phyloP scores from a whole-genome alignment of 1,284 basidiomycete species.

The Tilletia setariae region DNA sequence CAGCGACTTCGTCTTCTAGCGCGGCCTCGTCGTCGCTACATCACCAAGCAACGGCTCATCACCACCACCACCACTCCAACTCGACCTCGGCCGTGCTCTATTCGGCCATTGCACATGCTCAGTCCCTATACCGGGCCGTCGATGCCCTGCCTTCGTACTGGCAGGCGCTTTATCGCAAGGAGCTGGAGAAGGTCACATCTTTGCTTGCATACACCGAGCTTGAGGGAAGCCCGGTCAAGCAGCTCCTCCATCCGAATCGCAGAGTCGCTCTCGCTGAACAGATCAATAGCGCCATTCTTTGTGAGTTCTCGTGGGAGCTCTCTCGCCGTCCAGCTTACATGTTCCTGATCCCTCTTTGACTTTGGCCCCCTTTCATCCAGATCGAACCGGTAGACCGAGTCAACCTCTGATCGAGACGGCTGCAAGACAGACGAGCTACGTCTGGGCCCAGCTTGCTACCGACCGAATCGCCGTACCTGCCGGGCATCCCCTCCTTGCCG shows the following conservation, averaged over 20 bases:
- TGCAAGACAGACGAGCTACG: constrained; percentile 42
- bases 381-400: constrained; percentile 36
- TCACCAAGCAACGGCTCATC: neutral
- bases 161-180: constrained; percentile 63
- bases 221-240: constrained; percentile 66
- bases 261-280: constrained; percentile 77
- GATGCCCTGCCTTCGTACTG: constrained; percentile 36
- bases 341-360: neutral
- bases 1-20: too few species aligned
- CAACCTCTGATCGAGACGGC: constrained; percentile 47
- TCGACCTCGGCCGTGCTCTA: constrained; percentile 32
- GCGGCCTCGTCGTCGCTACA: constrained; percentile 23
- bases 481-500: neutral
- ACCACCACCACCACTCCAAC: neutral
- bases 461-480: constrained; percentile 14
- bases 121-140: constrained; percentile 37
- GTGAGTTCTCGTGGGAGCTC: constrained; percentile 13
- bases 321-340: neutral
- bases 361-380: constrained; percentile 10
- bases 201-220: constrained; percentile 73
- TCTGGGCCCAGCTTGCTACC: constrained; percentile 28
- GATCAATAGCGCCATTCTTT: constrained; percentile 77
- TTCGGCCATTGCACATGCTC: constrained; percentile 36
- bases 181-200: constrained; percentile 69
- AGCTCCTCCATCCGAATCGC: constrained; percentile 69